Evolutionary conservation across 768 basidiomycete species (phyloP).

Genomic region (Boletus coccyginus): DNA sequence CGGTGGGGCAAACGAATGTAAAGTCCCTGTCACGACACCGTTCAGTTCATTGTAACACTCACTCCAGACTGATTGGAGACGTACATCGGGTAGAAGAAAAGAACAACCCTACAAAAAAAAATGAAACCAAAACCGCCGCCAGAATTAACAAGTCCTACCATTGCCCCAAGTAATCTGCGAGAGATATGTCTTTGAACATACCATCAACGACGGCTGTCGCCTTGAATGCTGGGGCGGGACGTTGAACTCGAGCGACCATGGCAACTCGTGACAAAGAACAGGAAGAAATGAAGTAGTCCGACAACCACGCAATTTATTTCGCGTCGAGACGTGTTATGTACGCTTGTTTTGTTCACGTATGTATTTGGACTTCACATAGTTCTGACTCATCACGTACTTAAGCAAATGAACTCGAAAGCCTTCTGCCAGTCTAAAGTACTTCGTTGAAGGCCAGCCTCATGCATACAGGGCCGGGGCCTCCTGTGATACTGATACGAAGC

Average conservation of each 20-base stretch:
- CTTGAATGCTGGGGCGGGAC: conserved; percentile 80
- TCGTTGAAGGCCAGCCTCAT: no score
- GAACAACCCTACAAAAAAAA: conserved; percentile 66
- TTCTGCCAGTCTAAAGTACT: no score
- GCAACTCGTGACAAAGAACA: background rate
- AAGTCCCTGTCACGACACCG: conserved; percentile 55
- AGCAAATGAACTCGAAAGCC: no score
- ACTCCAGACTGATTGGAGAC: conserved; percentile 25
- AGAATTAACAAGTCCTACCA: conserved; percentile 47
- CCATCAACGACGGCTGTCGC: conserved; percentile 75
- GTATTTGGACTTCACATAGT: background rate
- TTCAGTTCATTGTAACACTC: background rate
- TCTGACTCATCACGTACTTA: no score
- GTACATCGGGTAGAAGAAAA: conserved; percentile 93
- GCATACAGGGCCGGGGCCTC: no score
- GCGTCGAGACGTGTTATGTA: conserved; percentile 29
- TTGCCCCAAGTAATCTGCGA: conserved; percentile 73
- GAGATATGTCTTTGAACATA: conserved; percentile 72
- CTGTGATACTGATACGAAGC: no score
- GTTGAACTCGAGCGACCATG: conserved; percentile 65
- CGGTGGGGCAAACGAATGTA: conserved; percentile 92
- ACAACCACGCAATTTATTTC: conserved; percentile 14
- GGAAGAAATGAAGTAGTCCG: background rate
- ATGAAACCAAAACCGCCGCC: background rate
- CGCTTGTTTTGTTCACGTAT: conserved; percentile 20